Evolutionary conservation across 2,329 filamentous ascomycete species (phyloP).

Genomic region (Huntiella savannae): DNA sequence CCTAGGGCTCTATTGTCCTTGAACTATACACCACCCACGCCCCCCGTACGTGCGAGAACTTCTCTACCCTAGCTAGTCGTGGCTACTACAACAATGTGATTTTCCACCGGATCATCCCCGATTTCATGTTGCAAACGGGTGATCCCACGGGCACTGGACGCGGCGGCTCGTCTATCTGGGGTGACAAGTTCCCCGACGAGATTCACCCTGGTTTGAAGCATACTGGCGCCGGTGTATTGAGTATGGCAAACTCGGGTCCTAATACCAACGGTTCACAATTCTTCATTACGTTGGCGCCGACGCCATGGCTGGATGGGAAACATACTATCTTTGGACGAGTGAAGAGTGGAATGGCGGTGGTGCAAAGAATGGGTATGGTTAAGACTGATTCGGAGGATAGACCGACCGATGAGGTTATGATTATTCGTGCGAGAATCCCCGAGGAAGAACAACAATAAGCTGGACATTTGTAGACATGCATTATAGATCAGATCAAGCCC

Average conservation of each 20-base stretch:
- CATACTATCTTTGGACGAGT: conserved; percentile 94
- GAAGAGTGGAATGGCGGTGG: conserved; percentile 61
- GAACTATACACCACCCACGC: conserved; percentile 86
- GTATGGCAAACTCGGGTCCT: conserved; percentile 88
- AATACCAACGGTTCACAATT: conserved; percentile 93
- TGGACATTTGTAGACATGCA: no score
- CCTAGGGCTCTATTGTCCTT: conserved; percentile 59
- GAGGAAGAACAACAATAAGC: neutral
- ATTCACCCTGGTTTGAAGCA: conserved; percentile 63
- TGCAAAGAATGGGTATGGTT: conserved; percentile 74
- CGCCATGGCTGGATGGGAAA: conserved; percentile 91
- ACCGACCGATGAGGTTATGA: conserved; percentile 65
- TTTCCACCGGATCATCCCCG: conserved; percentile 87
- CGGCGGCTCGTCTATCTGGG: conserved; percentile 77
- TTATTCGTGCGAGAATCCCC: conserved; percentile 47
- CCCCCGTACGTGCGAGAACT: conserved; percentile 78
- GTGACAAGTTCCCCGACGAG: conserved; percentile 87
- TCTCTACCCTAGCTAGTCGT: conserved; percentile 55
- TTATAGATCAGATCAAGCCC: no score
- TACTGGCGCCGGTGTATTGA: conserved; percentile 80
- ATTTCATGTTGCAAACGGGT: conserved; percentile 93
- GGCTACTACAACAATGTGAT: conserved; percentile 76
- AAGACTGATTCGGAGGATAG: conserved; percentile 66
- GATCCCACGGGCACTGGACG: conserved; percentile 88
- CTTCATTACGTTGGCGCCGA: conserved; percentile 84